Percentiles rank a stretch among this genome's conserved stretches.
Evolutionary conservation across 2,329 filamentous ascomycete species (phyloP).

Genomic region (Calonectria montana): DNA sequence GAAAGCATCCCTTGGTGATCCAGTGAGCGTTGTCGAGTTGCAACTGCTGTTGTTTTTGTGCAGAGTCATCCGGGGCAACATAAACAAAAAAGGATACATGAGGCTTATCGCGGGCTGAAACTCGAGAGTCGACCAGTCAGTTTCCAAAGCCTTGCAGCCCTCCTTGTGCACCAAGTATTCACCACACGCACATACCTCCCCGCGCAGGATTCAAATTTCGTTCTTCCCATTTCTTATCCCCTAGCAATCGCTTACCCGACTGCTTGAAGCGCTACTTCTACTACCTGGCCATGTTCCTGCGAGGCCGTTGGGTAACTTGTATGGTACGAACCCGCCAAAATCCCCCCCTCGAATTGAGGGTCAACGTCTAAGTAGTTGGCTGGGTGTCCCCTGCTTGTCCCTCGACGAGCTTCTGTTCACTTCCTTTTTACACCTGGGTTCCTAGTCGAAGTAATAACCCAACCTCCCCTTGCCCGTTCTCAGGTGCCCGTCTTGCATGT

Average conservation of each 20-base stretch:
- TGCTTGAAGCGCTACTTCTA: background rate
- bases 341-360: constrained; percentile 9
- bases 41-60: background rate
- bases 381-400: constrained; percentile 42
- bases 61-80: background rate
- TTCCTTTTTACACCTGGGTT: constrained; percentile 17
- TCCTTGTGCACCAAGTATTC: background rate
- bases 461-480: constrained; percentile 10
- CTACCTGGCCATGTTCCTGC: background rate
- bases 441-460: constrained; percentile 1
- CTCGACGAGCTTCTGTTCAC: constrained; percentile 8
- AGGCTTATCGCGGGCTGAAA: constrained; percentile 12
- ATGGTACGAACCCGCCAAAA: background rate
- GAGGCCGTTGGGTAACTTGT: constrained; percentile 18
- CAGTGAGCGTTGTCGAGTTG: background rate
- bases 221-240: constrained; percentile 13
- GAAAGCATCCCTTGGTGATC: background rate
- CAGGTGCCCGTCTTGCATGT: background rate
- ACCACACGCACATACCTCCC: background rate
- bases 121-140: background rate
- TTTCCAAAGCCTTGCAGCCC: background rate
- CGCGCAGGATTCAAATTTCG: background rate
- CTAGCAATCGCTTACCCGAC: background rate
- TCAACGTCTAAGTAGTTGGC: constrained; percentile 17
- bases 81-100: background rate